Evolutionary conservation across 2,329 filamentous ascomycete genomes (phyloP).

Genomic region (Biscogniauxia sp.): DNA sequence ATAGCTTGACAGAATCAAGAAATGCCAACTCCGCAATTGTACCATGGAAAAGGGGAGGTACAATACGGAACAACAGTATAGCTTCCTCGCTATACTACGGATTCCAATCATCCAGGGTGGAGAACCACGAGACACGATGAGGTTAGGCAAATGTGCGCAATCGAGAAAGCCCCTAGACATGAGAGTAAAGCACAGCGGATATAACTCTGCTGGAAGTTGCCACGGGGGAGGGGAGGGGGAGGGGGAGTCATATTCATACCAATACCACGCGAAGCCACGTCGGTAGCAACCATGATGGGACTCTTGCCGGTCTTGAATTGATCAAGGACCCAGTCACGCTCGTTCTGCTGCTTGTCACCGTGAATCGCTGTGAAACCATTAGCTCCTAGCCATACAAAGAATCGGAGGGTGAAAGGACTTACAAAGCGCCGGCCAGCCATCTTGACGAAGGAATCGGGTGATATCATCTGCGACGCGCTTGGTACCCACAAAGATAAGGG

Average conservation of each 20-base stretch:
- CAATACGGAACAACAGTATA: constrained; percentile 76
- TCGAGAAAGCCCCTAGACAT: constrained; percentile 82
- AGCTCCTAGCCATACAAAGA: constrained; percentile 36
- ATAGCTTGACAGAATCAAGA: constrained; percentile 76
- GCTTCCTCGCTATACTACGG: constrained; percentile 67
- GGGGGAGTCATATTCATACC: constrained; percentile 79
- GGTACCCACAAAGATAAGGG: constrained; percentile 87
- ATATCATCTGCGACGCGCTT: constrained; percentile 98
- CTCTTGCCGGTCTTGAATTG: constrained; percentile 99
- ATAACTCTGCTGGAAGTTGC: constrained; percentile 58
- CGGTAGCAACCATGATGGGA: constrained; percentile 99
- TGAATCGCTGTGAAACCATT: constrained; percentile 72
- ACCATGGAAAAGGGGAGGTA: constrained; percentile 60
- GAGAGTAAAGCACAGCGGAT: constrained; percentile 82
- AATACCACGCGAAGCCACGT: constrained; percentile 99
- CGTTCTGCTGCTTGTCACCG: constrained; percentile 98
- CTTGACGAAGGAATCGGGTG: constrained; percentile 92
- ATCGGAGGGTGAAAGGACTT: constrained; percentile 53
- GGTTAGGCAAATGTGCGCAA: constrained; percentile 91
- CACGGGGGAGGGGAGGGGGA: constrained; percentile 41
- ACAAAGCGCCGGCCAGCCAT: constrained; percentile 97
- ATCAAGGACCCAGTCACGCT: constrained; percentile 98
- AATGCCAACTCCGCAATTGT: constrained; percentile 77
- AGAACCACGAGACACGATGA: constrained; percentile 80
- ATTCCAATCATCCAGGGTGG: constrained; percentile 81